Evolutionary conservation across 2,329 filamentous ascomycete species (phyloP), one percentile per base, ranked within the genome.

Genomic region (Colletotrichum sojae): DNA sequence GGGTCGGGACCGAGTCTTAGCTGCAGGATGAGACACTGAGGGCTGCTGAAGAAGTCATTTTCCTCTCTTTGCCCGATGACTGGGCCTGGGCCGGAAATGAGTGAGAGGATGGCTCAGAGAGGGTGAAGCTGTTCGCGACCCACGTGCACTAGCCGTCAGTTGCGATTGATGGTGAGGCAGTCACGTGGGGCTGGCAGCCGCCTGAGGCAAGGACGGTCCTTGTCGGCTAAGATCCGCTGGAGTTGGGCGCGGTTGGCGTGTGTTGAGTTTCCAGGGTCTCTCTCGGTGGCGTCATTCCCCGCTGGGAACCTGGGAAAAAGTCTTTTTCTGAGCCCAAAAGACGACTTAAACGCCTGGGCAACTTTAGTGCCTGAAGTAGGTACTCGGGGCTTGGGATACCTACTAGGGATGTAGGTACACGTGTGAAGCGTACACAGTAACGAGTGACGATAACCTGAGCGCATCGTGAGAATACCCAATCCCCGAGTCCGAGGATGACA

Each of bases 211-310:
- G 31, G 8, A 36, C 31, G 22, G 22, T 25, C 22, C 22, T 4
- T 25, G 22, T 25, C 22, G 22, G 22, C 31, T 2, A 36, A 36
- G 31, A 8, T 25, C 31, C 31, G 31, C 31, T 36, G 31, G 31
- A 36, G 9, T 49, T 49, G n/a, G 16, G n/a, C 18, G 55, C 39
- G 9, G 39, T n/a, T 46, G 55, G 40, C 25, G 40, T 58, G 13
- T 45, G 31, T 58, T 45, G 22, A 43, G 25, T 36, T 18, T 52
- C 22, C 48, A 62, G 59, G 59, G 59, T 53, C 58, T n/a, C 48
- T 53, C 58, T n/a, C 48, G 56, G 59, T 62, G 59, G 59, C 48
- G 59, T 62, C 59, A 62, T 62, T 45, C 59, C 59, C 59, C 59
- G 59, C 48, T 13, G 39, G 16, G n/a, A 45, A 22, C 27, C n/a